Evolutionary conservation across 768 basidiomycete genomes (phyloP), one percentile per base, ranked within the genome.

Genomic region (Agaricus subrufescens): DNA sequence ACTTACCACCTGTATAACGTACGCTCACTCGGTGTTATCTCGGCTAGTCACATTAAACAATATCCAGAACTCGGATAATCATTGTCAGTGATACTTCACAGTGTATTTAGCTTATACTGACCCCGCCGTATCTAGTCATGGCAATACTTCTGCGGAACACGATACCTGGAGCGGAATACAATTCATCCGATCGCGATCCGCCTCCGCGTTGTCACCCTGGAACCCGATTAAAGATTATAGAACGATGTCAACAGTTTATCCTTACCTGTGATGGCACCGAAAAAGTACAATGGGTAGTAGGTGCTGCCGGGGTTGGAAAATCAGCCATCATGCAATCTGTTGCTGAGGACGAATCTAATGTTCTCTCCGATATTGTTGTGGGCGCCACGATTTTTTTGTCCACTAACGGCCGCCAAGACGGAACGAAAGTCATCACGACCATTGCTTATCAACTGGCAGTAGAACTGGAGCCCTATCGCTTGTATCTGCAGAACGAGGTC

Each of bases 231-330:
- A 19, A 19, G 19, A 19, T 19, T 19, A 19, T 19, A 19, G 19
- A 19, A 19, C 19, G 19, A 19, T 19, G 19, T 19, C 26, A 46
- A 29, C 6, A 9, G 25, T 46, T 46, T 12, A 26, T 46, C 26
- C 7, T 7, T 8, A 29, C 11, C 12, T 27, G 12, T 11, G 26
- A 30, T 14, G 26, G 26, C 11, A 19, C 19, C 19, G 27, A 46
- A 14, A 23, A 27, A 14, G 4, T 46, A 29, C 26, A 27, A 10
- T 46, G 46, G 46, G 10, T 46, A 12, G 46, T 46, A 12, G 58
- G 58, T 7, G 48, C 54, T 23, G 53, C 58, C 5, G 58, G 58
- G 1, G 49, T 49, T 1, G 58, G 58, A 12, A 59, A 59, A 25
- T 54, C 47, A 1, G 46, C 52, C 4, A 14, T 58, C 4, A 39